Conservation (phyloP, 2,329 filamentous ascomycete genomes). For the Aspergillus sp. region DNA sequence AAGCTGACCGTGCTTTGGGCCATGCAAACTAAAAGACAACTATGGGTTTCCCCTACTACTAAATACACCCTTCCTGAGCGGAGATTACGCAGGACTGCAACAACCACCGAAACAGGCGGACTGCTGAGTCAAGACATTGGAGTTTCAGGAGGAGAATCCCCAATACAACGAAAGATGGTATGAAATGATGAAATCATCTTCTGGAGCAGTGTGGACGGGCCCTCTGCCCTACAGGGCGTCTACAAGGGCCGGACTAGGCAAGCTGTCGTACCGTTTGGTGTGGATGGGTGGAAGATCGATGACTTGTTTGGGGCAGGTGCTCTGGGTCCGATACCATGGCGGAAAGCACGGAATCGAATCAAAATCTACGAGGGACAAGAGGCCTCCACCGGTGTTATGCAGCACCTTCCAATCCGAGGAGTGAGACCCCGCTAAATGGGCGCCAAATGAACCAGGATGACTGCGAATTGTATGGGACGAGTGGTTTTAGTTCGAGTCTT, state of each 20-base stretch:
- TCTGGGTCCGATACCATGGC: background rate
- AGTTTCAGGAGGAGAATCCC: too few species aligned
- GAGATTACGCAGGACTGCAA: too few species aligned
- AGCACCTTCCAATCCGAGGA: background rate
- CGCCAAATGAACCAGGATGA: background rate
- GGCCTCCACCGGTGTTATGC: background rate
- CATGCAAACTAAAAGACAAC: background rate
- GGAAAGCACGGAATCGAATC: background rate
- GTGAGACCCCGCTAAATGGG: background rate
- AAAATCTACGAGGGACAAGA: background rate
- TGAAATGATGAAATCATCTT: background rate
- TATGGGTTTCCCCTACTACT: too few species aligned
- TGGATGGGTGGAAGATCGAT: constrained; percentile 1
- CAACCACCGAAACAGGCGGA: too few species aligned
- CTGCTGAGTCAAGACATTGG: too few species aligned
- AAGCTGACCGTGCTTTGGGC: background rate
- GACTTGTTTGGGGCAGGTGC: background rate
- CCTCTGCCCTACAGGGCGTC: constrained; percentile 7
- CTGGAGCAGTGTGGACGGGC: background rate
- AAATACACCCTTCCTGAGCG: too few species aligned
- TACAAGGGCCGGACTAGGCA: background rate
- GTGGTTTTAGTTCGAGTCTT: constrained; percentile 3
- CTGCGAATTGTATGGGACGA: background rate
- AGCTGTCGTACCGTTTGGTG: background rate
- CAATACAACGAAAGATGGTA: too few species aligned